These are phyloP conservation scores for Tricholoma matsutake DNA, from an alignment of 768 basidiomycete species.

Conservation along the genomic window DNA sequence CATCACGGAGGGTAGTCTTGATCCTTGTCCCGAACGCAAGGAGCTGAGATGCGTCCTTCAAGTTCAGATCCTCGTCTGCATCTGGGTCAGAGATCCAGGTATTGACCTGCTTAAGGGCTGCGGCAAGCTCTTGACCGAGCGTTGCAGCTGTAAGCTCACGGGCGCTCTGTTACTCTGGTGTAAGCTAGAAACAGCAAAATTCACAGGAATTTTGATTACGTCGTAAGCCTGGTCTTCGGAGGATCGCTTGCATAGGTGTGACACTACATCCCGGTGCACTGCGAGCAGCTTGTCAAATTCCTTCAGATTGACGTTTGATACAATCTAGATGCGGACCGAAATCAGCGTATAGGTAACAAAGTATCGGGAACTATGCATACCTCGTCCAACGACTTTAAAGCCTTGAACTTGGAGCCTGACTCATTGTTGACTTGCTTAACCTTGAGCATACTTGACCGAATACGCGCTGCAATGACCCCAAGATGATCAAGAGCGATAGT, in stretches of 20 bases:
- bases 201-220: constrained; percentile 39
- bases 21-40: constrained; percentile 52
- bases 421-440: constrained; percentile 34
- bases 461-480: constrained; percentile 84
- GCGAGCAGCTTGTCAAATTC: constrained; percentile 57
- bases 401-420: constrained; percentile 29
- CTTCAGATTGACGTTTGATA: constrained; percentile 46
- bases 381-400: constrained; percentile 67
- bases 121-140: constrained; percentile 82
- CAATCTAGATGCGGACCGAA: constrained; percentile 37
- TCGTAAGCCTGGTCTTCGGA: constrained; percentile 80
- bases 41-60: constrained; percentile 40
- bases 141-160: constrained; percentile 76
- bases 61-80: constrained; percentile 41
- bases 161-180: constrained; percentile 57
- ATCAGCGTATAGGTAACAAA: not conserved
- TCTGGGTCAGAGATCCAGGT: constrained; percentile 45
- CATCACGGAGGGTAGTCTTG: constrained; percentile 60
- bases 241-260: constrained; percentile 67
- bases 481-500: constrained; percentile 91
- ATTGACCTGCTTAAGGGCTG: constrained; percentile 57
- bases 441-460: constrained; percentile 58
- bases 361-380: constrained; percentile 32
- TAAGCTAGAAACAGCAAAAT: constrained; percentile 4
- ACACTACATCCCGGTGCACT: constrained; percentile 61